Percentiles rank a stretch among this genome's conserved stretches.
Evolutionary conservation across 768 basidiomycete genomes (phyloP).

Genomic region (Amanita polypyramis): DNA sequence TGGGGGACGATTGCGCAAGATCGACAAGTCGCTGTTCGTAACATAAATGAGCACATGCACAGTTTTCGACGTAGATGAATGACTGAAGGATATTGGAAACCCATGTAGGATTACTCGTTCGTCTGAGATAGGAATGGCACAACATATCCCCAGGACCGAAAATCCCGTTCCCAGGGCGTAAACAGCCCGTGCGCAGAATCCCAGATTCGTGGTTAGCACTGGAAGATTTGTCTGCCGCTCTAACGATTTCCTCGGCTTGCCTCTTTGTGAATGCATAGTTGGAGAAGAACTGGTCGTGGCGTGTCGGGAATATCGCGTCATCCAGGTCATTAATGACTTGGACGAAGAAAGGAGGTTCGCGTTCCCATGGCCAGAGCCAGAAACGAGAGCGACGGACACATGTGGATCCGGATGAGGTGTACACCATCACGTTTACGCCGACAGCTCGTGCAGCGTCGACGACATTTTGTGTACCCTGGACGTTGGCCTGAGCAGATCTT

Average conservation of each 20-base stretch:
- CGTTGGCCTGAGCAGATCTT: slow-evolving; percentile 52
- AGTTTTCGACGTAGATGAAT: slow-evolving; percentile 70
- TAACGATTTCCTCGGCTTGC: slow-evolving; percentile 40
- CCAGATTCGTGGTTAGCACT: slow-evolving; percentile 13
- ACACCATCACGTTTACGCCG: slow-evolving; percentile 51
- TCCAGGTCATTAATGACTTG: slow-evolving; percentile 54
- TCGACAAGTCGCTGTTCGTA: slow-evolving; percentile 69
- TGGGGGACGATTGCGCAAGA: slow-evolving; percentile 26
- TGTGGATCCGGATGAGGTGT: slow-evolving; percentile 67
- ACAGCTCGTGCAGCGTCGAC: slow-evolving; percentile 42
- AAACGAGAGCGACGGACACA: slow-evolving; percentile 47
- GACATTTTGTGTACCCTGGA: slow-evolving; percentile 58
- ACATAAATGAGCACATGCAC: slow-evolving; percentile 56
- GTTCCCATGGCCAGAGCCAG: slow-evolving; percentile 72
- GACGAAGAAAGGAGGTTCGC: slow-evolving; percentile 40
- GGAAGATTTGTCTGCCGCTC: slow-evolving; percentile 22
- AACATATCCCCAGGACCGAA: slow-evolving; percentile 71
- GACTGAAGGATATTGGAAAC: slow-evolving; percentile 45
- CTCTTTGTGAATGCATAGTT: slow-evolving; percentile 67
- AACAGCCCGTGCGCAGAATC: slow-evolving; percentile 54
- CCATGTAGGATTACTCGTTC: slow-evolving; percentile 56
- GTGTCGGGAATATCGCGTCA: slow-evolving; percentile 37
- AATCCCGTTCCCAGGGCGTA: slow-evolving; percentile 72
- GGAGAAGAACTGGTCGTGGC: slow-evolving; percentile 59
- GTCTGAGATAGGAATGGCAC: slow-evolving; percentile 51